Conservation (phyloP, 495 filamentous ascomycete species). For the Aspergillus diversus region DNA sequence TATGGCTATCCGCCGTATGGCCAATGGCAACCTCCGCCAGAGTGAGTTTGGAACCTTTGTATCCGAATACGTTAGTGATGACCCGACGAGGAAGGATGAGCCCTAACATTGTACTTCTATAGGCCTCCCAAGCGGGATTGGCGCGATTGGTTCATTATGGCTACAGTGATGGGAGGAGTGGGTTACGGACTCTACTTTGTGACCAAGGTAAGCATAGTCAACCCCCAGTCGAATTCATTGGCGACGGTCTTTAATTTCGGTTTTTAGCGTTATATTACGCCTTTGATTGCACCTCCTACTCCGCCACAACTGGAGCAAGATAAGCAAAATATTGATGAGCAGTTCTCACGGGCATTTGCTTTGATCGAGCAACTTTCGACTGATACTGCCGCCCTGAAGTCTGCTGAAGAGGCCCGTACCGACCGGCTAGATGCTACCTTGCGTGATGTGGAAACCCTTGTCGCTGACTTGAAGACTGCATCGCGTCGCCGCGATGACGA, state of each 20-base stretch:
- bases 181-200: conserved; percentile 86
- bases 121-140: conserved; percentile 80
- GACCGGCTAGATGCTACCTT: conserved; percentile 83
- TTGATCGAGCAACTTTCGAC: conserved; percentile 88
- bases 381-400: conserved; percentile 86
- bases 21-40: conserved; percentile 72
- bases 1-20: conserved; percentile 70
- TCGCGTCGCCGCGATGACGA: conserved; percentile 83
- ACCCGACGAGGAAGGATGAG: not conserved
- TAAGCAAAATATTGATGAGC: conserved; percentile 86
- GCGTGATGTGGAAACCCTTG: conserved; percentile 78
- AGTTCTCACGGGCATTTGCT: conserved; percentile 87
- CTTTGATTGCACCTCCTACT: conserved; percentile 90
- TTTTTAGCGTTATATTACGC: conserved; percentile 79
- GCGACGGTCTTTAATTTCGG: conserved; percentile 9
- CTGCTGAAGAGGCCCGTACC: conserved; percentile 80
- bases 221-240: not conserved
- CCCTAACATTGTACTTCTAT: conserved; percentile 21
- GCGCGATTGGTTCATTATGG: conserved; percentile 99
- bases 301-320: conserved; percentile 91
- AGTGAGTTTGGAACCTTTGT: conserved; percentile 42
- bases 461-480: conserved; percentile 77
- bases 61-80: not conserved
- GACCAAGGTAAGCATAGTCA: conserved; percentile 63
- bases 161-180: conserved; percentile 84